Base-by-base conservation (phyloP, 495 filamentous ascomycete genomes). In the Pyrenula massariospora region DNA sequence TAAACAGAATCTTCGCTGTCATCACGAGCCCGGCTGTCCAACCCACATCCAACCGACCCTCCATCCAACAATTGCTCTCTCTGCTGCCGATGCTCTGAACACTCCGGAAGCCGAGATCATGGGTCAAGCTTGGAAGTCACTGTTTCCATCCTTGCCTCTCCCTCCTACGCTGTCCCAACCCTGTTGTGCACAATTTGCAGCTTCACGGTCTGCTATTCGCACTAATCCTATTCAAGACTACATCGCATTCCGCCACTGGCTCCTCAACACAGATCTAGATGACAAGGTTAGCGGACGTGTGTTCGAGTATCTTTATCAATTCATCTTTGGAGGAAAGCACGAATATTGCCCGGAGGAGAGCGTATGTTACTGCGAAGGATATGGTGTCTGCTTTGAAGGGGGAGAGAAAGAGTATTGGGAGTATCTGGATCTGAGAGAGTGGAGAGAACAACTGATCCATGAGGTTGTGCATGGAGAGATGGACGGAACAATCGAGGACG, bases 341-440 rank as follows among this genome's bases (percentile, higher is more conserved):
- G 71, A 81, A 8, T 65, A 77, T 48, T 91, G 87, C 62, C 84
- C 85, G 11, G 70, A 70, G 21, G 80, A 85, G 67, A 77, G 83
- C 62, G 67, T 84, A 0, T 92, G 88, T 66, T 86, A 88, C 56
- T 92, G 88, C 64, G 84, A 88, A 57, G 85, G 81, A n/a, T 92
- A 83, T 54, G 87, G 87, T 0, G 71, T 84, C 12, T 92, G 88
- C 61, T 92, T 91, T 52, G 31, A 42, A 42, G 50, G 50, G 20
- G 50, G 50, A 8, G 50, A 52, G 22, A 24, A 8, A 20, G 22
- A 20, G 8, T 52, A 52, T 52, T 24, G 22, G 50, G 50, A 52
- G 20, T 52, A 42, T 42, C 8, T 42, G 8, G 15, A 42, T 42
- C 15, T 42, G 15, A 42, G 15, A 15, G 8, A 42, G 31, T 42